Conservation (phyloP, 495 filamentous ascomycete species). For the Penicillium ochrochloron region DNA sequence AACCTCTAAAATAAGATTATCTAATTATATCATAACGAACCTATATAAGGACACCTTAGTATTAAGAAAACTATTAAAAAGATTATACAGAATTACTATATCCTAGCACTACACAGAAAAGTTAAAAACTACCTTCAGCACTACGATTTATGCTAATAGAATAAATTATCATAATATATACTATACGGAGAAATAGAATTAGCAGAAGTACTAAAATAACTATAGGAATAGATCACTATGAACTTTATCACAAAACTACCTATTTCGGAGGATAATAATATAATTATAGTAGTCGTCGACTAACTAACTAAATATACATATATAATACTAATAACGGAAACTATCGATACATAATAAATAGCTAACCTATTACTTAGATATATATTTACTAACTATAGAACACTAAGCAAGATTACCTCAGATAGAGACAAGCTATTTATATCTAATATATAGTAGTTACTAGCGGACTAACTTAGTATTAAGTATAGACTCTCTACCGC, state of each 20-base stretch:
- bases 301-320: slow-evolving; percentile 3
- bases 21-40: background rate
- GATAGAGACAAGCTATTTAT: slow-evolving; percentile 6
- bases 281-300: slow-evolving; percentile 5
- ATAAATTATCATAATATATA: background rate
- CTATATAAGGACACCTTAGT: background rate
- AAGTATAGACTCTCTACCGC: background rate
- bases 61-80: slow-evolving; percentile 1
- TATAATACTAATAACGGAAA: background rate
- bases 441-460: slow-evolving; percentile 10
- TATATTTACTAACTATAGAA: background rate
- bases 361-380: background rate
- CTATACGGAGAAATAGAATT: background rate
- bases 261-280: background rate
- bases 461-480: background rate
- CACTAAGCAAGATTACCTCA: background rate
- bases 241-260: slow-evolving; percentile 3
- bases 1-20: background rate
- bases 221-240: slow-evolving; percentile 6
- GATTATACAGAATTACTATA: background rate
- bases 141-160: background rate
- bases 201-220: background rate
- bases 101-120: background rate
- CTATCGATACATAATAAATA: background rate
- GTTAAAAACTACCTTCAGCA: background rate